phyloP scores from a whole-genome alignment of 2,329 filamentous ascomycete species.

The Helotiales sp. region DNA sequence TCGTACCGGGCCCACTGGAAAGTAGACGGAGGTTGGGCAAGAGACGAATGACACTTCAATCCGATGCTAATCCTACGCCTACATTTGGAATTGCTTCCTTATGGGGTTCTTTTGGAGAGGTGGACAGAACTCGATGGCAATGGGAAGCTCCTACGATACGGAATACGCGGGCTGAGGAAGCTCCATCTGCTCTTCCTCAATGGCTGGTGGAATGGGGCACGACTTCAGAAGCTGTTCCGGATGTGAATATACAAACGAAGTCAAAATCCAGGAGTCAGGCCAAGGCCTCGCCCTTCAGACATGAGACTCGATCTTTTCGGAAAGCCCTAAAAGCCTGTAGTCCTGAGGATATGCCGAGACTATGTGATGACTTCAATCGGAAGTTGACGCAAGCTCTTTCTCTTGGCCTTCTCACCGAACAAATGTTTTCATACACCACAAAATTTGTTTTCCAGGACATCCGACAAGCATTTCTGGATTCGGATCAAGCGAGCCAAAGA shows the following conservation, averaged over 20 bases:
- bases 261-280: not conserved
- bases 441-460: conserved; percentile 22
- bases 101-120: conserved; percentile 34
- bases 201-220: conserved; percentile 34
- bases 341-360: not conserved
- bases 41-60: conserved; percentile 40
- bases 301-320: conserved; percentile 28
- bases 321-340: conserved; percentile 9
- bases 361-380: conserved; percentile 33
- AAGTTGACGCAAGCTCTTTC: conserved; percentile 34
- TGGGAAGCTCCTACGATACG: conserved; percentile 41
- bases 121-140: conserved; percentile 39
- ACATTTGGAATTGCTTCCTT: conserved; percentile 22
- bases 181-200: conserved; percentile 22
- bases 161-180: conserved; percentile 9
- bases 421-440: conserved; percentile 23
- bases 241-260: not conserved
- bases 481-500: not conserved
- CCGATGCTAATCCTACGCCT: conserved; percentile 33
- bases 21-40: conserved; percentile 42
- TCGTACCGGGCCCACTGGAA: conserved; percentile 44
- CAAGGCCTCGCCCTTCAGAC: not conserved
- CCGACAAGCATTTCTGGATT: conserved; percentile 6
- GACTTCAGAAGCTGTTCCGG: not conserved
- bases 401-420: conserved; percentile 31